phyloP scores from a whole-genome alignment of 2,329 filamentous ascomycete species.

The Claviceps paspali region DNA sequence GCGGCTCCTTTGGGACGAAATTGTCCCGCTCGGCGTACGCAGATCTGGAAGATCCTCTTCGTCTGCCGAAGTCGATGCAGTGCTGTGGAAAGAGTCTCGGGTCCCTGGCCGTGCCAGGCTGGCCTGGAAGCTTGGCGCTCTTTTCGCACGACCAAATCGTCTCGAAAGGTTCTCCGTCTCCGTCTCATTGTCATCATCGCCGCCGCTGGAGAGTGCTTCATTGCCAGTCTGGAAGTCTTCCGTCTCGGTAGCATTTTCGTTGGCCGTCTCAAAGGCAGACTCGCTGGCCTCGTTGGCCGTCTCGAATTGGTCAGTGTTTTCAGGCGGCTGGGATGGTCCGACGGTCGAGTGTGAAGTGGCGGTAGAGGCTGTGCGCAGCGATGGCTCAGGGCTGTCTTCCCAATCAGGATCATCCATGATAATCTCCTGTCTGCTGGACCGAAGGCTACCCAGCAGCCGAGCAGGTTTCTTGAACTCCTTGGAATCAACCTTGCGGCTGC shows the following conservation, averaged over 20 bases:
- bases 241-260: slow-evolving; percentile 74
- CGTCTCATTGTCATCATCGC: slow-evolving; percentile 73
- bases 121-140: slow-evolving; percentile 26
- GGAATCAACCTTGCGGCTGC: slow-evolving; percentile 46
- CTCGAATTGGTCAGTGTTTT: slow-evolving; percentile 57
- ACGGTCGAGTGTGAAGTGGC: slow-evolving; percentile 8
- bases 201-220: slow-evolving; percentile 61
- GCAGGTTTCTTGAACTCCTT: slow-evolving; percentile 66
- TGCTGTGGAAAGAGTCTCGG: slow-evolving; percentile 64
- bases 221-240: slow-evolving; percentile 92
- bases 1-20: slow-evolving; percentile 53
- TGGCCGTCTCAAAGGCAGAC: slow-evolving; percentile 49
- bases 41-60: slow-evolving; percentile 45
- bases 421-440: slow-evolving; percentile 63
- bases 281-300: slow-evolving; percentile 65
- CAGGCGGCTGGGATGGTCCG: slow-evolving; percentile 17
- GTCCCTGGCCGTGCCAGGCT: slow-evolving; percentile 27
- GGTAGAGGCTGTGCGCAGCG: slow-evolving; percentile 12
- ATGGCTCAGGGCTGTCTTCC: slow-evolving; percentile 56
- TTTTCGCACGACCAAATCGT: slow-evolving; percentile 26
- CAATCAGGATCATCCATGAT: slow-evolving; percentile 69
- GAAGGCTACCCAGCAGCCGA: slow-evolving; percentile 59
- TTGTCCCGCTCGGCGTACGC: slow-evolving; percentile 46
- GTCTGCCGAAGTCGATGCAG: slow-evolving; percentile 71
- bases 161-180: slow-evolving; percentile 60